Conservation (phyloP, 2,329 filamentous ascomycete genomes). For the Chaetothyriales sp. region DNA sequence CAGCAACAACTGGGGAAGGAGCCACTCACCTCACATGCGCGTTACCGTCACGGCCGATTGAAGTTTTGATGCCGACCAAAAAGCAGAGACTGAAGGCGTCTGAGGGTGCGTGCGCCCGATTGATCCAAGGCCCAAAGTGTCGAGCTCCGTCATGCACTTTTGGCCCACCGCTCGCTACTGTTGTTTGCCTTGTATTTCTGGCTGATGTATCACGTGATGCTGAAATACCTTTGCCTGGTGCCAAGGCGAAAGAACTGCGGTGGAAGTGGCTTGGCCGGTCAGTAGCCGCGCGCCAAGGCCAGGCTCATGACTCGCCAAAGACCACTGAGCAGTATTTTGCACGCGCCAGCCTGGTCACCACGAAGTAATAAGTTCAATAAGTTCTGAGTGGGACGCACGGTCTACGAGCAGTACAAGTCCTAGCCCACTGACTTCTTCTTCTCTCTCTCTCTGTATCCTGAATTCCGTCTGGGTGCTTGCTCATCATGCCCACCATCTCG, state of each 20-base stretch:
- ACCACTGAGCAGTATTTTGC: not conserved
- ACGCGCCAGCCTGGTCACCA: not conserved
- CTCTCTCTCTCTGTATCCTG: not conserved
- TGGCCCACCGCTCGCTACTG: not conserved
- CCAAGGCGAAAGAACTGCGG: too few species aligned
- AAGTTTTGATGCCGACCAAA: not conserved
- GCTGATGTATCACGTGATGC: too few species aligned
- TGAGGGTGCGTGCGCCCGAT: not conserved
- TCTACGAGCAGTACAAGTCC: not conserved
- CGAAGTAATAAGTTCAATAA: not conserved
- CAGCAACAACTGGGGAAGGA: not conserved
- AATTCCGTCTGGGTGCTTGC: constrained; percentile 4
- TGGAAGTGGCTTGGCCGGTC: too few species aligned
- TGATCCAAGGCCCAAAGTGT: not conserved
- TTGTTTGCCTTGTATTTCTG: not conserved
- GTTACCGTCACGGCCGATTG: not conserved
- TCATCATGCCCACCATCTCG: constrained; percentile 82
- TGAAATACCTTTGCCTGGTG: too few species aligned
- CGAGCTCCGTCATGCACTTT: not conserved
- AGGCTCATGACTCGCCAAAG: too few species aligned
- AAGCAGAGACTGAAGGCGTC: not conserved
- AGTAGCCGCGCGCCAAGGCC: too few species aligned
- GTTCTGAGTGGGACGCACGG: not conserved
- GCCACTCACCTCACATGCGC: not conserved
- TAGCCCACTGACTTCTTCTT: not conserved